Evolutionary conservation across 768 basidiomycete species (phyloP), one percentile per base, ranked within the genome.

Genomic region (Flagelloscypha sp.): DNA sequence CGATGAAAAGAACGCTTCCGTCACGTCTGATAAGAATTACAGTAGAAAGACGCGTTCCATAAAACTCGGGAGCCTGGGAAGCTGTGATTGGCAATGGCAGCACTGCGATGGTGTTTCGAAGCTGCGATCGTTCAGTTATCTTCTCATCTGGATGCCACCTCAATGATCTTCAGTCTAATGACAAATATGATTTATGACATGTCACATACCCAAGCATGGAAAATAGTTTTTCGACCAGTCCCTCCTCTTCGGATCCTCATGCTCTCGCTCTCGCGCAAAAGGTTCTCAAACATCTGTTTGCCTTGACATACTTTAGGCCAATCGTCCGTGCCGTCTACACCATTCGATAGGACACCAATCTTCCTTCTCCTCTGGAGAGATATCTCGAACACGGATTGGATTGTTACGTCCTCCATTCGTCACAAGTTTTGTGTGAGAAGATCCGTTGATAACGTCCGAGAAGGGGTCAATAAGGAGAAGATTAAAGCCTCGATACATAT

Each of bases 271-370:
- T n/a, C n/a, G n/a, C 57, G 52, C 41, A 80, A 54, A 27, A 76
- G 47, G n/a, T n/a, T n/a, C n/a, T n/a, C 50, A 38, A 89, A 61
- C 7, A 62, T 57, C 21, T 53, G 50, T 19, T 61, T 61, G 24
- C 82, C 87, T 41, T 71, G 67, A 34, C 63, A 55, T 5, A 89
- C 73, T 61, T 89, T 90, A 17, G 79, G 79, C 86, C 85, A 89
- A 15, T 65, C 61, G 36, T 66, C 60, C 25, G 54, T 40, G n/a
- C 72, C 73, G 48, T 85, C 83, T 30, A 84, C 56, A 10, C 84
- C 84, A 48, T 88, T 88, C 22, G 87, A 86, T 27, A 89, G 55
- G 2, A 72, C 81, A 3, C 77, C 76, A 42, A 68, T 27, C 48
- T 49, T 35, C 66, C 53, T 46, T 85, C 76, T 10, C 57, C 52